phyloP scores from a whole-genome alignment of 148 eudicot species.

The Amaranthus palmeri region DNA sequence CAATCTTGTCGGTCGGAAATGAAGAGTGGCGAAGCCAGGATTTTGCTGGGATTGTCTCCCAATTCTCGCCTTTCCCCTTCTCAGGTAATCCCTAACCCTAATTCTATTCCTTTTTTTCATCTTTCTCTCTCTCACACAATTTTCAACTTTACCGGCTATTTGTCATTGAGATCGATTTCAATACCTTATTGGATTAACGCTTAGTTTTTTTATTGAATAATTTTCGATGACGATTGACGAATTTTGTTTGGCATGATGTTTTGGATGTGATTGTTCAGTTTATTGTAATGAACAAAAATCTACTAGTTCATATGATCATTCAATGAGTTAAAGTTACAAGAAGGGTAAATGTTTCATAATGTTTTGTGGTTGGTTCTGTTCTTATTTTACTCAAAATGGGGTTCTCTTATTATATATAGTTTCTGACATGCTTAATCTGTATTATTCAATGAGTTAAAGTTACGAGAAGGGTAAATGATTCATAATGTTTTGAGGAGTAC shows the following conservation, averaged over 20 bases:
- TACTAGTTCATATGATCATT: not conserved
- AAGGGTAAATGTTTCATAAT: too few relatives aligned
- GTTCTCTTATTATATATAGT: too few relatives aligned
- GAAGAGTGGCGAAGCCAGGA: slow-evolving; percentile 40
- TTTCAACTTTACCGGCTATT: too few relatives aligned
- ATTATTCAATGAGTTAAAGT: too few relatives aligned
- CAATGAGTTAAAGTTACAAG: too few relatives aligned
- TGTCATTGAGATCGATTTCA: too few relatives aligned
- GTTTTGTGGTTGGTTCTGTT: too few relatives aligned
- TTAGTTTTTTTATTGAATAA: not conserved
- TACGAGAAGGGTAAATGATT: too few relatives aligned
- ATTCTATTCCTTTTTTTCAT: not conserved
- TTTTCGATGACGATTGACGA: not conserved
- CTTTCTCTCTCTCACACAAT: not conserved
- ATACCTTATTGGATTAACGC: not conserved
- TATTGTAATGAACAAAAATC: not conserved
- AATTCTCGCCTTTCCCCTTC: slow-evolving; percentile 35
- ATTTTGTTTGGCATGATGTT: not conserved
- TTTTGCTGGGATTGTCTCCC: slow-evolving; percentile 45
- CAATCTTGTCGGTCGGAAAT: not conserved
- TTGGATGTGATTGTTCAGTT: not conserved
- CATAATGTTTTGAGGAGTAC: too few relatives aligned
- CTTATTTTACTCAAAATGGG: too few relatives aligned
- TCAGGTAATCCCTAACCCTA: slow-evolving; percentile 27
- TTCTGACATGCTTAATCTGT: too few relatives aligned